Percentiles rank a stretch among this genome's conserved stretches.
Evolutionary conservation across 2,329 filamentous ascomycete species (phyloP).

Genomic region (Fusarium sp.): DNA sequence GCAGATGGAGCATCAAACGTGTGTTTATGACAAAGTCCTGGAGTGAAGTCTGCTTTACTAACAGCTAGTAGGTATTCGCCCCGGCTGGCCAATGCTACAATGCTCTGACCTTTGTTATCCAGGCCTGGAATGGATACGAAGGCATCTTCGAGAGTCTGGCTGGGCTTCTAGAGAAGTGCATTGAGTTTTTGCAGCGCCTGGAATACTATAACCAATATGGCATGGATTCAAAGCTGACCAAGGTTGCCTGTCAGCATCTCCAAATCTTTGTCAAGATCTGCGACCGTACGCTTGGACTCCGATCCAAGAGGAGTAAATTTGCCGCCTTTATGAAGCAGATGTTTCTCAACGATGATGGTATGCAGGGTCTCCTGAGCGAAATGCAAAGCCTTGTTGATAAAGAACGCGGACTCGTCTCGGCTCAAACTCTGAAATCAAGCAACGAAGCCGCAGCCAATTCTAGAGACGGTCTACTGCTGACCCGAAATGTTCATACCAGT

Average conservation of each 20-base stretch:
- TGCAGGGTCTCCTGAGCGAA: not conserved
- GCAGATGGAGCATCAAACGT: not conserved
- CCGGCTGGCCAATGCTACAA: constrained; percentile 1
- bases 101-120: not conserved
- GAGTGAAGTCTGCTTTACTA: no score
- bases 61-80: not conserved
- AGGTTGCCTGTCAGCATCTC: not conserved
- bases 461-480: not conserved
- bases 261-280: constrained; percentile 3
- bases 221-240: not conserved
- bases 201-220: not conserved
- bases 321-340: constrained; percentile 1
- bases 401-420: not conserved
- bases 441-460: not conserved
- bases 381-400: not conserved
- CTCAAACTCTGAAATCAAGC: not conserved
- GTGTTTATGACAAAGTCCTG: not conserved
- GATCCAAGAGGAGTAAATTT: not conserved
- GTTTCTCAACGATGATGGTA: constrained; percentile 2
- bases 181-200: not conserved
- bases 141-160: not conserved
- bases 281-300: not conserved
- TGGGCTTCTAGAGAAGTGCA: not conserved
- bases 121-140: not conserved
- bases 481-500: not conserved